phyloP scores from a whole-genome alignment of 208 protist genomes.

The Trypanosoma platydactyli region DNA sequence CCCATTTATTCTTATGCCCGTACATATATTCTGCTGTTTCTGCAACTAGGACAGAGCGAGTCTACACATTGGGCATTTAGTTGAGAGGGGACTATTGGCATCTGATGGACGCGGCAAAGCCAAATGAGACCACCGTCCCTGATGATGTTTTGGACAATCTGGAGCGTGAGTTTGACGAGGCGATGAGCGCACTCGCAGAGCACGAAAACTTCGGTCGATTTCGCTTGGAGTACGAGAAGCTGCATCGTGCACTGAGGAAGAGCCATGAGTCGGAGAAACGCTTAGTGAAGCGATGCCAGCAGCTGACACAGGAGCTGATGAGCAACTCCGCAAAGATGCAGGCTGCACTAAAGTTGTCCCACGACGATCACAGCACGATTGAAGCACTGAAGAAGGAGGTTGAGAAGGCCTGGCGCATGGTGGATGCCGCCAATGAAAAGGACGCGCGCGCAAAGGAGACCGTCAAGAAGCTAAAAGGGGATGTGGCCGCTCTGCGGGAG shows the following conservation, averaged over 20 bases:
- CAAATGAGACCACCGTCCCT: conserved; percentile 58
- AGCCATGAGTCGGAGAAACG: conserved; percentile 97
- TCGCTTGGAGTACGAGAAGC: conserved; percentile 97
- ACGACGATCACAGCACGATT: conserved; percentile 97
- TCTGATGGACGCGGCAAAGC: conserved; percentile 26
- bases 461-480: conserved; percentile 93
- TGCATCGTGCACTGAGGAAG: conserved; percentile 95
- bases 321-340: conserved; percentile 98
- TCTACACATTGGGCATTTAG: background rate
- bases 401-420: conserved; percentile 97
- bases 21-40: too few species aligned
- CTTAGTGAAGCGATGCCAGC: conserved; percentile 94
- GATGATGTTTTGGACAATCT: conserved; percentile 85
- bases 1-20: too few species aligned
- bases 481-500: conserved; percentile 92
- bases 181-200: conserved; percentile 91
- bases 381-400: conserved; percentile 96
- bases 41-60: too few species aligned
- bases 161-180: conserved; percentile 95
- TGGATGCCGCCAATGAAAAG: conserved; percentile 97
- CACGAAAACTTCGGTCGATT: conserved; percentile 95
- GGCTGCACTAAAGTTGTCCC: conserved; percentile 94
- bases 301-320: conserved; percentile 96
- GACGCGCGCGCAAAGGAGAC: conserved; percentile 95
- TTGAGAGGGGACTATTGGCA: background rate